Conservation (phyloP, 257 asterid genomes). For the Avicennia marina region DNA sequence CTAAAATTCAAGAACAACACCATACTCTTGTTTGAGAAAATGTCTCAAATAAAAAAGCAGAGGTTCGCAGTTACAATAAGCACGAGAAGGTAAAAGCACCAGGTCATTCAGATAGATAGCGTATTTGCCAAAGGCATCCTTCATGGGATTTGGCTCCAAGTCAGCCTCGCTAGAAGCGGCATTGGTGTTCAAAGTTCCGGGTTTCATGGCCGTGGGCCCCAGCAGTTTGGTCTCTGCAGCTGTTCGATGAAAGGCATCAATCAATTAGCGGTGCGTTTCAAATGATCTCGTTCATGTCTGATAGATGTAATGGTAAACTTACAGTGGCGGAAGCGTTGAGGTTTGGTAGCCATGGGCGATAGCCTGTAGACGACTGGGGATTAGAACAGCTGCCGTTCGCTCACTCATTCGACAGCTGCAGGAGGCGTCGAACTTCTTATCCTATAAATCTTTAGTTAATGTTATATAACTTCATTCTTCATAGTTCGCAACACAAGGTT, state of each 20-base stretch:
- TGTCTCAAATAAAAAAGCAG: not conserved
- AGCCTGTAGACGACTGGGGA: constrained; percentile 24
- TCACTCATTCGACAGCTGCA: too few species aligned
- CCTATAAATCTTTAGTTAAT: too few species aligned
- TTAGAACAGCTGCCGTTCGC: constrained; percentile 23
- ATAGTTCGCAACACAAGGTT: too few species aligned
- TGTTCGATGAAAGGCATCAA: constrained; percentile 33
- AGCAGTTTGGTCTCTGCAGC: constrained; percentile 41
- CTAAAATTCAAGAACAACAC: not conserved
- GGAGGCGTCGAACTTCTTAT: too few species aligned
- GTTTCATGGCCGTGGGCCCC: constrained; percentile 42
- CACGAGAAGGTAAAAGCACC: constrained; percentile 20
- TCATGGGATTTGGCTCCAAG: constrained; percentile 46
- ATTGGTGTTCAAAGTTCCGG: constrained; percentile 40
- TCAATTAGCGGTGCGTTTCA: not conserved
- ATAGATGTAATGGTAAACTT: constrained; percentile 11
- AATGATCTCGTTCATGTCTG: not conserved
- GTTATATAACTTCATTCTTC: too few species aligned
- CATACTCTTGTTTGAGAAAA: not conserved
- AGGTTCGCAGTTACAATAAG: not conserved
- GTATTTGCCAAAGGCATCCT: constrained; percentile 57
- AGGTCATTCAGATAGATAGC: constrained; percentile 70
- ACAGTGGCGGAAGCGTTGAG: constrained; percentile 45
- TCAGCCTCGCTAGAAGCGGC: constrained; percentile 16
- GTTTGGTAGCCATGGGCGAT: constrained; percentile 51